Conservation (phyloP, 306 rosid genomes). For the Aeschynomene evenia region DNA sequence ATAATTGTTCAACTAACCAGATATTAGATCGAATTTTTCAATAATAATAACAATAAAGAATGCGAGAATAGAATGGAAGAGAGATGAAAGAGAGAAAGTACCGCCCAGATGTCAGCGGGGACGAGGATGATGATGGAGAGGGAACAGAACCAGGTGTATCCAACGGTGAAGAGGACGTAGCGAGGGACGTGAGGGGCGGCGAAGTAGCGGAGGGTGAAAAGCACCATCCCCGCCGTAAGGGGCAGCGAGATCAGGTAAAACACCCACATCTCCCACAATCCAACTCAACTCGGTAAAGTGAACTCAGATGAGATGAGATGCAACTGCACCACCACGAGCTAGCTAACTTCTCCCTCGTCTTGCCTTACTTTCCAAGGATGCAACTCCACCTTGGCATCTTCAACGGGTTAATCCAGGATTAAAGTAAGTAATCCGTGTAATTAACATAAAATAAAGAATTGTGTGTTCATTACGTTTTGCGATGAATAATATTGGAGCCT, state of each 20-base stretch:
- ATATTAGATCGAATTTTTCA: neutral
- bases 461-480: no score
- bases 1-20: constrained; percentile 14
- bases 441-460: no score
- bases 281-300: no score
- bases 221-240: constrained; percentile 80
- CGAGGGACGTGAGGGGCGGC: constrained; percentile 89
- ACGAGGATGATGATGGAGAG: constrained; percentile 95
- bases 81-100: constrained; percentile 14
- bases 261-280: constrained; percentile 89
- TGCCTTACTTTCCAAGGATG: neutral
- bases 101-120: constrained; percentile 98
- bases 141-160: constrained; percentile 92
- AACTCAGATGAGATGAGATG: no score
- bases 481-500: no score
- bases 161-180: constrained; percentile 87
- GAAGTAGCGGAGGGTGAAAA: constrained; percentile 71
- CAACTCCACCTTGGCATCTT: neutral
- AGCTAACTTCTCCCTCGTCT: neutral
- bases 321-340: neutral
- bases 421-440: neutral
- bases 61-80: neutral
- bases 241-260: constrained; percentile 94
- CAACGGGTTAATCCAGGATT: neutral
- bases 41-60: neutral